Conservation (phyloP, 2,329 filamentous ascomycete species). For the Capronia americana region DNA sequence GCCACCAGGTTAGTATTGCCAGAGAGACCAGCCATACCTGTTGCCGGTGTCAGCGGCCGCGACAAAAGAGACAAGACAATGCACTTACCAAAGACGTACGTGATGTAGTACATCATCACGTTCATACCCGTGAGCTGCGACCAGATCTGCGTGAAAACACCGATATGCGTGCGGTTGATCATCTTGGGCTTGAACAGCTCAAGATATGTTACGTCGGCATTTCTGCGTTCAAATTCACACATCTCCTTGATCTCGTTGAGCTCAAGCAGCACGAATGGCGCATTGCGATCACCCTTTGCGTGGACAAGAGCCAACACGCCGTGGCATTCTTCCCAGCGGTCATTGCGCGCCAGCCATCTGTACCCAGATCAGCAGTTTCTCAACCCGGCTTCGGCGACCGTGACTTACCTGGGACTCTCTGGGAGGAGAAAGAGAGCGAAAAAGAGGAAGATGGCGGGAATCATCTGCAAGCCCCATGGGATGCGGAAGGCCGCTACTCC, state of each 20-base stretch:
- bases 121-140: slow-evolving; percentile 77
- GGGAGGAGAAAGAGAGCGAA: slow-evolving; percentile 67
- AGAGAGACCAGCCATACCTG: slow-evolving; percentile 72
- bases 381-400: neutral
- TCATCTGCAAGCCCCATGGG: slow-evolving; percentile 69
- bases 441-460: slow-evolving; percentile 65
- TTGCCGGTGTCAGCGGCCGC: slow-evolving; percentile 61
- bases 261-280: slow-evolving; percentile 71
- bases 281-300: slow-evolving; percentile 68
- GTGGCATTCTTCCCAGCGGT: slow-evolving; percentile 63
- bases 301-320: slow-evolving; percentile 64
- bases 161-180: slow-evolving; percentile 75
- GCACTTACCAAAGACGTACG: slow-evolving; percentile 40
- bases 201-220: slow-evolving; percentile 71
- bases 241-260: slow-evolving; percentile 75
- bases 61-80: neutral
- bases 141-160: slow-evolving; percentile 77
- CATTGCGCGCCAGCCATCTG: slow-evolving; percentile 68
- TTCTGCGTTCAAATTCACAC: slow-evolving; percentile 74
- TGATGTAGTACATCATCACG: slow-evolving; percentile 69
- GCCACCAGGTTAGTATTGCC: slow-evolving; percentile 66
- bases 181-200: slow-evolving; percentile 77
- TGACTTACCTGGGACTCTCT: slow-evolving; percentile 66
- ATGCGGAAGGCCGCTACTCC: slow-evolving; percentile 66
- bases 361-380: slow-evolving; percentile 44